Evolutionary conservation across 2,329 filamentous ascomycete genomes (phyloP), one percentile per base, ranked within the genome.

Genomic region (Colletotrichum sansevieriae): DNA sequence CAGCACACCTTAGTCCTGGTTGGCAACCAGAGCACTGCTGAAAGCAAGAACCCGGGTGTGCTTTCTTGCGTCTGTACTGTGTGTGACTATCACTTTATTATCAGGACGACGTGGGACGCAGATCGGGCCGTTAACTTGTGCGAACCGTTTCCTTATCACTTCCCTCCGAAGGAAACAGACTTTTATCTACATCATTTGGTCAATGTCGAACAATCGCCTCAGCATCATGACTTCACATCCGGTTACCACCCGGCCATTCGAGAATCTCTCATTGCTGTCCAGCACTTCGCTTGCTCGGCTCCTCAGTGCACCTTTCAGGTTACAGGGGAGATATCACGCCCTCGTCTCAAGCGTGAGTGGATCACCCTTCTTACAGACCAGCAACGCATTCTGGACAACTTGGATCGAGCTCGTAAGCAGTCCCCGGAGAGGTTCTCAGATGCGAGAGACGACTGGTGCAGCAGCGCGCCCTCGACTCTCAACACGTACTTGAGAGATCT

Each of bases 401-500:
- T 87, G 3, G 73, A 75, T 1, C 59, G 74, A 1, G 82, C 84
- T 1, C 78, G 80, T 35, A 75, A 77, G 35, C 73, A 81, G 8
- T 85, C 89, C 37, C 84, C 85, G 0, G 78, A 77, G 0, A 79
- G 87, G 8, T 89, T 85, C 70, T 75, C 78, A 4, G 80, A 81
- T 20, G 78, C 83, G 1, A 76, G 79, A 2, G 77, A 82, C 13
- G 76, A 79, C 9, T 84, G 82, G 76, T 76, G 75, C 3, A 74
- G 76, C 2, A 78, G 80, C n/a, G 79, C 83, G 0, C 78, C 84
- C 3, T 60, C 73, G 7, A 86, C 85, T 11, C 75, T 89, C 3
- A 82, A 83, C 64, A 83, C 82, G 7, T 89, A 88, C 57, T 75
- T 88, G 3, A 82, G 81, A 37, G 85, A 89, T 66, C 77, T 85